Evolutionary conservation across 306 rosid species (phyloP).

Genomic region (Albizia julibrissin): DNA sequence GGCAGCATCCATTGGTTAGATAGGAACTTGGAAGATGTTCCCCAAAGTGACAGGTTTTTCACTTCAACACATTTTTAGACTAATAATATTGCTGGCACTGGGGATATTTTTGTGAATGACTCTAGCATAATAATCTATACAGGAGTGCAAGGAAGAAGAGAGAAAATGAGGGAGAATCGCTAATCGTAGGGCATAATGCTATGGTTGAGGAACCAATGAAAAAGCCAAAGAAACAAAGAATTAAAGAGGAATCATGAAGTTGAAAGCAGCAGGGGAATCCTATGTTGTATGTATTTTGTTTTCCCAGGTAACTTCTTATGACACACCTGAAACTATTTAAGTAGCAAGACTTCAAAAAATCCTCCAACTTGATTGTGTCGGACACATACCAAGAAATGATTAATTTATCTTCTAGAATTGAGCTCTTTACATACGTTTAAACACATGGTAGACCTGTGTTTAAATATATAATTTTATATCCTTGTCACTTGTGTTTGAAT

Average conservation of each 20-base stretch:
- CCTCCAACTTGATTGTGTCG: background rate
- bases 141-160: conserved; percentile 18
- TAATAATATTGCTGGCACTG: background rate
- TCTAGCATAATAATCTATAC: conserved; percentile 17
- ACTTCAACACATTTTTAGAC: background rate
- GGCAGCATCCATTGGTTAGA: conserved; percentile 80
- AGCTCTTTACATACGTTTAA: background rate
- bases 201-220: background rate
- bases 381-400: background rate
- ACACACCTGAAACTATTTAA: background rate
- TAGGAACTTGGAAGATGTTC: conserved; percentile 45
- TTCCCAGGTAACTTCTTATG: background rate
- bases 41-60: conserved; percentile 50
- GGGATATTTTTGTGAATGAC: background rate
- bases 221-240: conserved; percentile 8
- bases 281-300: background rate
- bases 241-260: background rate
- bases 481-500: background rate
- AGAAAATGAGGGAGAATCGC: background rate
- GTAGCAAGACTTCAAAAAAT: background rate
- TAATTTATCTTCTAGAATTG: background rate
- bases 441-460: background rate
- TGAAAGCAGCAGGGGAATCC: background rate
- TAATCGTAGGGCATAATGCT: background rate
- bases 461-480: background rate